Evolutionary conservation across 305 asterid species (phyloP), one percentile per base, ranked within the genome.

Genomic region (Striga hermonthica): DNA sequence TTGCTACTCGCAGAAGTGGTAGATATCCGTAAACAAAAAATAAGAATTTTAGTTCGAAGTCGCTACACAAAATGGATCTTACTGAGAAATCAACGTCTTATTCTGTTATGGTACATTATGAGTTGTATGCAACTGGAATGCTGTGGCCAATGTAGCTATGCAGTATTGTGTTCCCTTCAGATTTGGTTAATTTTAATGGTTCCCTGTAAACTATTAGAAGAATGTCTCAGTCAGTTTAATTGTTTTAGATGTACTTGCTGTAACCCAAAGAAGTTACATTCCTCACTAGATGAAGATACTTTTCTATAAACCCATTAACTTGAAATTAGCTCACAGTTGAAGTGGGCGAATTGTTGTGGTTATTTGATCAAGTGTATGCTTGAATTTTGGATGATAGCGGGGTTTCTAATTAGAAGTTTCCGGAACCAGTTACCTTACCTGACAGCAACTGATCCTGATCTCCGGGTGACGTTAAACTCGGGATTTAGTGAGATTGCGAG

Each of bases 1-100:
- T 69, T 67, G 31, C 28, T 13, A 56, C 56, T 59, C 56, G 31
- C 65, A 68, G 48, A 22, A 41, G 4, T 6, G 3, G 40, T 49
- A 35, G 22, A 16, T 40, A 45, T 14, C 43, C 66, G 64, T 7
- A 35, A 37, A 22, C 31, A 22, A 1, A 22, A 22, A 22, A 22
- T 22, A 22, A 22, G 31, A 22, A 22, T 22, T 22, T 22, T 22
- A 22, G 2, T 22, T 22, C 31, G 31, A 22, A 22, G 31, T 22
- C 31, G 31, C 31, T 22, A 1, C 31, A 22, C 31, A 22, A 22
- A 22, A 22, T 22, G 31, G 31, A 22, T 22, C 31, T 22, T 22
- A 22, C 1, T 22, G 31, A 22, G 31, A 22, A 22, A 22, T 22
- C 31, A 22, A 22, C 31, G 31, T 22, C 31, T 22, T 22, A 22